Evolutionary conservation across 163 green algal genomes (phyloP).

Genomic region (Dunaliella salina): DNA sequence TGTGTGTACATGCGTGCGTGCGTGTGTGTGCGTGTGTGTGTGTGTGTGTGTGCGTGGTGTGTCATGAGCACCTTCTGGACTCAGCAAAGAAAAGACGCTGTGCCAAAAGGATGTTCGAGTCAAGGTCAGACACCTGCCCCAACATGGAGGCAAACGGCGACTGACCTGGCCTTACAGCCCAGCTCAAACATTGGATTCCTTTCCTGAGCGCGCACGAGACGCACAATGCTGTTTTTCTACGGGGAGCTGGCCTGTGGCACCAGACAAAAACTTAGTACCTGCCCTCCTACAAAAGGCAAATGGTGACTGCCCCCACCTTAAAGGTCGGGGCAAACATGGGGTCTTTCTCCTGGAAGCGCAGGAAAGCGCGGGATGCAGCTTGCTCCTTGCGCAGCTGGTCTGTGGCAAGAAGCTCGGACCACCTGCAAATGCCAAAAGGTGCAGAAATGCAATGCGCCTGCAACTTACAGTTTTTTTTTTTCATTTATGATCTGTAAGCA

Average conservation of each 20-base stretch:
- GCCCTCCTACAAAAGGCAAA: too few relatives aligned
- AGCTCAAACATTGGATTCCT: constrained; percentile 50
- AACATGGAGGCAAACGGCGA: too few relatives aligned
- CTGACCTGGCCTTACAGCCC: constrained; percentile 57
- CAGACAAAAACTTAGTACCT: too few relatives aligned
- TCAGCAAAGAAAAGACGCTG: too few relatives aligned
- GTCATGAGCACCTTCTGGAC: too few relatives aligned
- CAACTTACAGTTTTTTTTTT: too few relatives aligned
- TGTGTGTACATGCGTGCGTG: constrained; percentile 7
- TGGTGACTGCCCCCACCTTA: constrained; percentile 42
- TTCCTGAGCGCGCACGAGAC: constrained; percentile 58
- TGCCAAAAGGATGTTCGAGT: too few relatives aligned
- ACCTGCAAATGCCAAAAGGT: background rate
- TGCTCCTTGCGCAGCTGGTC: constrained; percentile 57
- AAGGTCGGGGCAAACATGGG: constrained; percentile 61
- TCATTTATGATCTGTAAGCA: too few relatives aligned
- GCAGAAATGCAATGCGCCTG: too few relatives aligned
- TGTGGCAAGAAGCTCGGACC: background rate
- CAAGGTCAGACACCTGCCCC: too few relatives aligned
- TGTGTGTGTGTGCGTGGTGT: background rate
- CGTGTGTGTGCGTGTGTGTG: background rate
- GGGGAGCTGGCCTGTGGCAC: too few relatives aligned
- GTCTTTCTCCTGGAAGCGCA: constrained; percentile 51
- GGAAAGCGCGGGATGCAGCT: constrained; percentile 35
- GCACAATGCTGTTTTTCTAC: too few relatives aligned